Evolutionary conservation across 441 rosid species (phyloP).

Genomic region (Pelargonium myrrhifolium): DNA sequence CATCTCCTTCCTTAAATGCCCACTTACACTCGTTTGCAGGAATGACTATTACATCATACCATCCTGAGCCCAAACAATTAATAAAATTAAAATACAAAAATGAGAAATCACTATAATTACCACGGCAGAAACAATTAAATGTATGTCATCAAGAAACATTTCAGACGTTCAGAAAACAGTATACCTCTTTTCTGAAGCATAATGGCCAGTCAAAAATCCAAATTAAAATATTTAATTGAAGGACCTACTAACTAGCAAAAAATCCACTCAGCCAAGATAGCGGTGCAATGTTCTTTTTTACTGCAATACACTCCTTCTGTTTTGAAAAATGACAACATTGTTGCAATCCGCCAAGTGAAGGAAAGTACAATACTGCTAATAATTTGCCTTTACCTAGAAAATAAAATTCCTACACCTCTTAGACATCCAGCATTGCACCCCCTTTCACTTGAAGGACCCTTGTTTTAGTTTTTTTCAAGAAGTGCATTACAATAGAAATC

Average conservation of each 20-base stretch:
- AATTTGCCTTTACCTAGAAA: neutral
- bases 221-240: neutral
- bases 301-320: neutral
- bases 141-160: neutral
- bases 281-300: neutral
- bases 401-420: neutral
- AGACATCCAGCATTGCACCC: neutral
- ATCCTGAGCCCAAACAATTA: conserved; percentile 45
- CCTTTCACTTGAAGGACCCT: neutral
- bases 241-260: neutral
- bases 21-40: conserved; percentile 75
- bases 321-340: neutral
- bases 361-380: neutral
- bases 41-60: conserved; percentile 84
- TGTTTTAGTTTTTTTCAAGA: neutral
- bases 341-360: too few species aligned
- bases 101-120: neutral
- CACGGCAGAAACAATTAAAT: neutral
- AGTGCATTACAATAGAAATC: neutral
- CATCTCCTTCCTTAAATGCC: conserved; percentile 97
- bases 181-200: neutral
- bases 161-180: neutral
- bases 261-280: neutral
- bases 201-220: neutral
- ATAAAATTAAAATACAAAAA: neutral